phyloP scores from a whole-genome alignment of 345 rosid species.

The Camelina sativa region DNA sequence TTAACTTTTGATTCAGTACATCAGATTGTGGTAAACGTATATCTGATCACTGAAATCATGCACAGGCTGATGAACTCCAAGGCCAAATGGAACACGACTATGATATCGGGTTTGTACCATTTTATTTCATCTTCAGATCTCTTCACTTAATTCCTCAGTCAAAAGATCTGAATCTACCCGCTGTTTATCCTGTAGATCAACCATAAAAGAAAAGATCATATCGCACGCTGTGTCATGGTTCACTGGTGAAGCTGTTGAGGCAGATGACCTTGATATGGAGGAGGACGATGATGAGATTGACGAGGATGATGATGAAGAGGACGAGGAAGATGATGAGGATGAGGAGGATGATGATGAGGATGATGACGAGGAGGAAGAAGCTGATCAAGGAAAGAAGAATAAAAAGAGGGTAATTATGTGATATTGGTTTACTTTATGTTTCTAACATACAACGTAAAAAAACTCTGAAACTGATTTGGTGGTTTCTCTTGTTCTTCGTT shows the following conservation, averaged over 20 bases:
- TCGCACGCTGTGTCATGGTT: conserved; percentile 98
- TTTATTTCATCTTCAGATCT: neutral
- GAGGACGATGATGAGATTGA: conserved; percentile 55
- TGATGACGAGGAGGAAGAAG: conserved; percentile 62
- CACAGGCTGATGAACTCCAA: conserved; percentile 94
- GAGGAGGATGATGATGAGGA: conserved; percentile 68
- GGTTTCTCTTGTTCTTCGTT: conserved; percentile 20
- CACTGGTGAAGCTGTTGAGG: conserved; percentile 92
- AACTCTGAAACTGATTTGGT: conserved; percentile 25
- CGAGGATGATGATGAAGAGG: conserved; percentile 53
- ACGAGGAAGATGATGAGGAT: conserved; percentile 47
- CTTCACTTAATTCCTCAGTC: neutral
- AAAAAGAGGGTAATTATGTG: conserved; percentile 56
- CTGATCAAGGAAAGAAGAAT: conserved; percentile 50
- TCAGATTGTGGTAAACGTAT: neutral
- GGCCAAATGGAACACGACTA: conserved; percentile 97
- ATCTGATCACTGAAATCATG: conserved; percentile 9
- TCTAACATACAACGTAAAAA: neutral
- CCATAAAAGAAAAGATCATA: conserved; percentile 83
- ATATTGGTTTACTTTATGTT: conserved; percentile 1
- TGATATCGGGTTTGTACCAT: conserved; percentile 77
- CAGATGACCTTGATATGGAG: conserved; percentile 66
- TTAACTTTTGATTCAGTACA: neutral
- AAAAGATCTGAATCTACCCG: neutral
- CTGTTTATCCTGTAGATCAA: conserved; percentile 57